A percentile compares a stretch with the other conserved stretches of the same genome.
These are phyloP conservation scores for Hypoxylon sp. DNA, from an alignment of 2,329 filamentous ascomycete genomes.

Conservation along the genomic window DNA sequence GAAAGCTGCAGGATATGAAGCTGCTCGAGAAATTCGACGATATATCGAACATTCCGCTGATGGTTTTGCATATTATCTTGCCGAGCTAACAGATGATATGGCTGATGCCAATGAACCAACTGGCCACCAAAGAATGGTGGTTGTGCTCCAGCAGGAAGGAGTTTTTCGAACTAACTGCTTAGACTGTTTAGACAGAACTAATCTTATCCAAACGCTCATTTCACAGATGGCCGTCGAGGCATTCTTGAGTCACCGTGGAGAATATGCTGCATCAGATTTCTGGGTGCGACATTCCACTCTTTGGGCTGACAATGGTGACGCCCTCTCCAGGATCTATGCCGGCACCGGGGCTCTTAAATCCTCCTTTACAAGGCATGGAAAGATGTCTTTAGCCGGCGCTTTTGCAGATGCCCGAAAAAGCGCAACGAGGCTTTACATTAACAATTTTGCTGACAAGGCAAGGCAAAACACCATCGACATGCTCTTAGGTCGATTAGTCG, in stretches of 20 bases:
- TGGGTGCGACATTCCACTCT: conserved; percentile 93
- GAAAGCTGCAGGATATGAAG: conserved; percentile 89
- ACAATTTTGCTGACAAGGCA: conserved; percentile 95
- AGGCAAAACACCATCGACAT: conserved; percentile 96
- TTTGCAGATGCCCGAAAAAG: conserved; percentile 97
- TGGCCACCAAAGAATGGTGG: conserved; percentile 66
- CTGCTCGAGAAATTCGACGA: conserved; percentile 84
- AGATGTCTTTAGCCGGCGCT: conserved; percentile 94
- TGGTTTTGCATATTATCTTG: conserved; percentile 92
- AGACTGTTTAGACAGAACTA: conserved; percentile 95
- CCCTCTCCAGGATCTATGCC: conserved; percentile 93
- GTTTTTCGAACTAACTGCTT: conserved; percentile 96
- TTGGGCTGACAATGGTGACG: conserved; percentile 98
- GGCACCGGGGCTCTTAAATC: conserved; percentile 96
- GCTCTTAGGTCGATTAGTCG: conserved; percentile 86
- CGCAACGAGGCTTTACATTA: conserved; percentile 93
- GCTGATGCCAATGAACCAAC: conserved; percentile 58
- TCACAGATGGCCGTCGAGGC: conserved; percentile 92
- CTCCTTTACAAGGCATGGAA: conserved; percentile 92
- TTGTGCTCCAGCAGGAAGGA: conserved; percentile 92
- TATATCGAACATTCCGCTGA: conserved; percentile 85
- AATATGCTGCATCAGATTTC: conserved; percentile 82
- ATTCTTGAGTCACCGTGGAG: conserved; percentile 81
- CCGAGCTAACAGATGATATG: conserved; percentile 76
- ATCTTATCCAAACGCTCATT: conserved; percentile 95